A percentile compares a stretch with the other conserved stretches of the same genome.
Evolutionary conservation across 805 yeast genomes (phyloP).

Genomic region (Spathaspora girioi): DNA sequence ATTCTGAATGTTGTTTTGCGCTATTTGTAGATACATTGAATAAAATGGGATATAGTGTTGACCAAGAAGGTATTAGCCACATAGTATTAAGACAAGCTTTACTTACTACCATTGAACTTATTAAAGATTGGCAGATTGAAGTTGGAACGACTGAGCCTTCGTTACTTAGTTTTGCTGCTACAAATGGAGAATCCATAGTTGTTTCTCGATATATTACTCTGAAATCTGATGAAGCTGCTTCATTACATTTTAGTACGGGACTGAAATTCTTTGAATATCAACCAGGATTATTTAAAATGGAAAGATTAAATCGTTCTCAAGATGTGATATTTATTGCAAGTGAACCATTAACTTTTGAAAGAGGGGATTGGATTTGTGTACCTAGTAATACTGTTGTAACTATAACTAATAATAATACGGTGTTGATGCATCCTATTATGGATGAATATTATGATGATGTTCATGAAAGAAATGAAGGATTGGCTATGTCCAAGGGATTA

Average conservation of each 20-base stretch:
- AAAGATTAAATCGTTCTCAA: conserved; percentile 86
- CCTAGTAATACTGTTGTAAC: conserved; percentile 89
- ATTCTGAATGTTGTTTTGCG: conserved; percentile 94
- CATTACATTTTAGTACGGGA: conserved; percentile 91
- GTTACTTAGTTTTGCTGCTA: conserved; percentile 86
- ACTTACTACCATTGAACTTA: conserved; percentile 64
- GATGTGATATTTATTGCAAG: conserved; percentile 96
- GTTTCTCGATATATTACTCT: conserved; percentile 88
- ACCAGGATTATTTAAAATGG: conserved; percentile 93
- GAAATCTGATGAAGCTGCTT: conserved; percentile 91
- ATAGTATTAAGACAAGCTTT: conserved; percentile 63
- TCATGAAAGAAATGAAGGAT: conserved; percentile 73
- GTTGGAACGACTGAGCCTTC: conserved; percentile 60
- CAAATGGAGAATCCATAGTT: conserved; percentile 85
- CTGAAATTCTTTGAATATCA: conserved; percentile 84
- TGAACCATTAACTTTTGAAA: conserved; percentile 93
- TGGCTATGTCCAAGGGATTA: conserved; percentile 88
- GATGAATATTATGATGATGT: conserved; percentile 79
- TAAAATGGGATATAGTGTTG: conserved; percentile 57
- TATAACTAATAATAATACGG: conserved; percentile 73
- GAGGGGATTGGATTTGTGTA: conserved; percentile 96
- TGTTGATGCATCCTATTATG: conserved; percentile 81
- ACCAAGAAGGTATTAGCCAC: conserved; percentile 55
- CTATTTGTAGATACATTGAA: conserved; percentile 73
- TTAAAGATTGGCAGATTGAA: conserved; percentile 77